Conservation (phyloP, 2,329 filamentous ascomycete genomes). For the Colletotrichum magnum region DNA sequence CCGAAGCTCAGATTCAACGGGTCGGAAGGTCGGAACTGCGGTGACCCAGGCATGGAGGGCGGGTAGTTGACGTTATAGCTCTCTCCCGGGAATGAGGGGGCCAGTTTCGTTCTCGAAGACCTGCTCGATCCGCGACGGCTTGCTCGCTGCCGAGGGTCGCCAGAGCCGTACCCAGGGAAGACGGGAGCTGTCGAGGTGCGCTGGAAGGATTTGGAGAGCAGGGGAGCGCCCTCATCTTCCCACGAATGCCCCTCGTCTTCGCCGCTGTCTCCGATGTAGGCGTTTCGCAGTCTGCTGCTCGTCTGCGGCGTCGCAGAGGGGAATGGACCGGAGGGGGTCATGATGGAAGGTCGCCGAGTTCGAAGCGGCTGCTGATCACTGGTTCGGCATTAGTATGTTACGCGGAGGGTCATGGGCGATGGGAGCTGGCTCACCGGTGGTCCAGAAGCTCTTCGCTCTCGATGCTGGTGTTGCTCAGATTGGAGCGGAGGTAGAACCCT, state of each 20-base stretch:
- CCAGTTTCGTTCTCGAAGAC: slow-evolving; percentile 63
- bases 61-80: slow-evolving; percentile 77
- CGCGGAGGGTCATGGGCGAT: slow-evolving; percentile 39
- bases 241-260: slow-evolving; percentile 61
- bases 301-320: slow-evolving; percentile 42
- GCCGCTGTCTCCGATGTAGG: slow-evolving; percentile 54
- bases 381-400: slow-evolving; percentile 28
- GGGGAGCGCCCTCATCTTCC: slow-evolving; percentile 66
- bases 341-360: slow-evolving; percentile 71
- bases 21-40: slow-evolving; percentile 64
- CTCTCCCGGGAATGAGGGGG: slow-evolving; percentile 55
- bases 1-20: slow-evolving; percentile 71
- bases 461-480: slow-evolving; percentile 86
- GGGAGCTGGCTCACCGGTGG: slow-evolving; percentile 73
- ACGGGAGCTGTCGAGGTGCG: slow-evolving; percentile 45
- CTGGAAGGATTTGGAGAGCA: slow-evolving; percentile 62
- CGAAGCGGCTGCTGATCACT: slow-evolving; percentile 75
- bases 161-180: slow-evolving; percentile 39
- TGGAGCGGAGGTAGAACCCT: slow-evolving; percentile 67
- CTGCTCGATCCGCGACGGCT: slow-evolving; percentile 65
- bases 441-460: slow-evolving; percentile 92
- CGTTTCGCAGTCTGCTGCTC: slow-evolving; percentile 45
- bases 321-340: slow-evolving; percentile 53
- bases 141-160: slow-evolving; percentile 42
- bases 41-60: slow-evolving; percentile 76